Conservation (phyloP, 2,329 filamentous ascomycete species). For the Didymosphaeria variabile region DNA sequence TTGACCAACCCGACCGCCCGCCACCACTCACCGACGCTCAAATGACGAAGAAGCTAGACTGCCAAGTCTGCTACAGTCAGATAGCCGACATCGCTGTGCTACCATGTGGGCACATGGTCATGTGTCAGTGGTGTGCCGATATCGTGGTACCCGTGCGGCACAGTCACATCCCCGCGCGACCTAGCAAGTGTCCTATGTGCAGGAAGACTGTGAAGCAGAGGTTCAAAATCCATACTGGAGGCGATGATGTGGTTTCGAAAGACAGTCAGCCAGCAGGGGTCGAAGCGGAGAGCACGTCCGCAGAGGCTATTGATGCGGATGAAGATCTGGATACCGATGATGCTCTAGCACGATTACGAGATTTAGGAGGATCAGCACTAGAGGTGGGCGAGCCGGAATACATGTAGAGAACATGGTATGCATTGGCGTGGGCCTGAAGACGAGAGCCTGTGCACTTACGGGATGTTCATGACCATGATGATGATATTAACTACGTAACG, state of each 20-base stretch:
- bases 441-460: no score
- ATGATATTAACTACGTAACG: no score
- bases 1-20: constrained; percentile 58
- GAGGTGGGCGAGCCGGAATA: no score
- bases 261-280: not conserved
- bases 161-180: constrained; percentile 51
- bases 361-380: not conserved
- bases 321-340: not conserved
- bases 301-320: not conserved
- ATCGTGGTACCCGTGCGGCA: constrained; percentile 57
- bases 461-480: no score
- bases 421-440: no score
- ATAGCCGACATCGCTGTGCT: constrained; percentile 61
- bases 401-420: no score
- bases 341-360: not conserved
- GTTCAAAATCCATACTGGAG: constrained; percentile 46
- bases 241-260: constrained; percentile 1
- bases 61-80: constrained; percentile 63
- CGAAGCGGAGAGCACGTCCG: not conserved
- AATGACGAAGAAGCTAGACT: constrained; percentile 61
- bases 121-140: constrained; percentile 65
- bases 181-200: constrained; percentile 57
- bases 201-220: constrained; percentile 57
- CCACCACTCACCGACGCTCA: constrained; percentile 58
- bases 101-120: constrained; percentile 64